Conservation (phyloP, 495 filamentous ascomycete species). For the Gamarada debralockiae region DNA sequence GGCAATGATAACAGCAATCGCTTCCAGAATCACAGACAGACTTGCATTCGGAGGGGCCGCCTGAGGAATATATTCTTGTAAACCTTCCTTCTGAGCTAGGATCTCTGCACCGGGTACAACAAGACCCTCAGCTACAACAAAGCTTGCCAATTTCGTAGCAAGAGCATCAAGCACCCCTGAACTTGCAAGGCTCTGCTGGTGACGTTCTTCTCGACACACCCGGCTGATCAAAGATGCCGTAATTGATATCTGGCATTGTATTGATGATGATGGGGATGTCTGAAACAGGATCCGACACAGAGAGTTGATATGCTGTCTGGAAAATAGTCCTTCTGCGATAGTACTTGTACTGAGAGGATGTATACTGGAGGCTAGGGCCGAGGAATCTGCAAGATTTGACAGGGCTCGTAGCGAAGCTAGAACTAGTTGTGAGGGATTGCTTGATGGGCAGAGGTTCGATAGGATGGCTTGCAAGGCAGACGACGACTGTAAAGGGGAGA, state of each 20-base stretch:
- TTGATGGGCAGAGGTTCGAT: slow-evolving; percentile 58
- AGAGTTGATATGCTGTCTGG: slow-evolving; percentile 49
- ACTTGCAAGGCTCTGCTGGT: slow-evolving; percentile 66
- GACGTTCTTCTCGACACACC: slow-evolving; percentile 61
- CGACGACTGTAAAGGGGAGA: slow-evolving; percentile 67
- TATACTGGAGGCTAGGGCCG: slow-evolving; percentile 38
- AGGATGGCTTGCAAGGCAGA: slow-evolving; percentile 63
- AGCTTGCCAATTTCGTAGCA: slow-evolving; percentile 70
- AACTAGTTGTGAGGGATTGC: slow-evolving; percentile 60
- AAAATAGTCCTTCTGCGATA: slow-evolving; percentile 65
- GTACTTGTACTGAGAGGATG: slow-evolving; percentile 26
- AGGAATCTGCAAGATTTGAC: slow-evolving; percentile 65
- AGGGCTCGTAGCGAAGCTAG: slow-evolving; percentile 72
- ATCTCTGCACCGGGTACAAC: slow-evolving; percentile 54
- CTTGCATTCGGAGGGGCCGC: slow-evolving; percentile 56
- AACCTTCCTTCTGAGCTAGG: slow-evolving; percentile 36
- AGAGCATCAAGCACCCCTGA: slow-evolving; percentile 75
- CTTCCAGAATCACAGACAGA: slow-evolving; percentile 71
- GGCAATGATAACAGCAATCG: slow-evolving; percentile 72
- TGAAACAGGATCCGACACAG: slow-evolving; percentile 64
- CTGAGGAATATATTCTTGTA: slow-evolving; percentile 42
- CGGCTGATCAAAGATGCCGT: slow-evolving; percentile 60
- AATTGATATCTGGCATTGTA: slow-evolving; percentile 65
- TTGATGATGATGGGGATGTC: slow-evolving; percentile 38
- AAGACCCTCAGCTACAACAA: slow-evolving; percentile 63